These are phyloP conservation scores for Hyphopichia homilentoma DNA, from an alignment of 805 yeast genomes.

Conservation along the genomic window DNA sequence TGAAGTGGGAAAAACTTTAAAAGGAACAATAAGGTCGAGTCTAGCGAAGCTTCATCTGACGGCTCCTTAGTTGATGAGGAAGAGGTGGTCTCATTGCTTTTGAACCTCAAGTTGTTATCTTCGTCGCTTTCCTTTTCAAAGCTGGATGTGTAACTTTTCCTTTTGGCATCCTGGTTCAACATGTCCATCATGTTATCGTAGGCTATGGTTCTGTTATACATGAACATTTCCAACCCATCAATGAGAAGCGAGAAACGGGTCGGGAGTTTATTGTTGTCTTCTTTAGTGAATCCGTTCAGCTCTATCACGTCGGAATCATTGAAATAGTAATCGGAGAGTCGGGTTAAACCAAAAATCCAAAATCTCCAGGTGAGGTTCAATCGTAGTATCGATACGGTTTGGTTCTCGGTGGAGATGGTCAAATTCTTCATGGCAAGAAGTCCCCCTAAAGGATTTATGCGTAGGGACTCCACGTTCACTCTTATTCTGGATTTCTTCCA, in stretches of 20 bases:
- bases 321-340: conserved; percentile 34
- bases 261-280: conserved; percentile 48
- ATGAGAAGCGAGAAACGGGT: conserved; percentile 54
- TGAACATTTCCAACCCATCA: conserved; percentile 79
- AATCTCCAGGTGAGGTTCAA: conserved; percentile 87
- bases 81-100: conserved; percentile 7
- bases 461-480: conserved; percentile 66
- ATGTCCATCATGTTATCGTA: conserved; percentile 60
- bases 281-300: conserved; percentile 10
- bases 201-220: conserved; percentile 76
- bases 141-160: conserved; percentile 7
- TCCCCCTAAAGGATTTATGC: conserved; percentile 80
- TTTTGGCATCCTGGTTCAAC: conserved; percentile 15
- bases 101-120: conserved; percentile 1
- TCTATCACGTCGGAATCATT: conserved; percentile 11
- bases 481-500: conserved; percentile 63
- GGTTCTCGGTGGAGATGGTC: conserved; percentile 68
- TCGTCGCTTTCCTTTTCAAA: conserved; percentile 6
- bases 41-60: conserved; percentile 1
- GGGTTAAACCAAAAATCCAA: conserved; percentile 58
- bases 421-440: conserved; percentile 74
- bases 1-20: conserved; percentile 57
- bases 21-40: conserved; percentile 12
- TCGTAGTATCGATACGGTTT: conserved; percentile 64
- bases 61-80: conserved; percentile 1